These are phyloP conservation scores for Trichosanthes cucumerina DNA, from an alignment of 306 rosid species.

Conservation along the genomic window DNA sequence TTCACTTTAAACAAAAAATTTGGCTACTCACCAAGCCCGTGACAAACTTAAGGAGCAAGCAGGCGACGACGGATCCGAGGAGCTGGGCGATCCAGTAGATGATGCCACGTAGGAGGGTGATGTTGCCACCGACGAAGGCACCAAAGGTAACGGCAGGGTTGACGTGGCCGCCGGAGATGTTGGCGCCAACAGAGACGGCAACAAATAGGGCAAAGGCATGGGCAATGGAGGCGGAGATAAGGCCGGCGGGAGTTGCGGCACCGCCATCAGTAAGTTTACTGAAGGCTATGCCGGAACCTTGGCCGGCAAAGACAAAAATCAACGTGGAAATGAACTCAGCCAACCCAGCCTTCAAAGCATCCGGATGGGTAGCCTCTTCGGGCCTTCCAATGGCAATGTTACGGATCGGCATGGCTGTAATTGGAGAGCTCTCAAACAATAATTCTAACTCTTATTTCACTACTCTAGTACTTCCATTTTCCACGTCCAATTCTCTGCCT, in stretches of 20 bases:
- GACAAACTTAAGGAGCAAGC: constrained; percentile 40
- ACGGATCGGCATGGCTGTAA: constrained; percentile 42
- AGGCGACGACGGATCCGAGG: constrained; percentile 51
- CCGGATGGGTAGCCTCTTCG: constrained; percentile 38
- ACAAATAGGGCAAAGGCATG: constrained; percentile 60
- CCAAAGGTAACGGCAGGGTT: constrained; percentile 80
- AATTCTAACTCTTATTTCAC: not conserved
- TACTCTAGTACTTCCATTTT: not conserved
- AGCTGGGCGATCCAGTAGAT: constrained; percentile 60
- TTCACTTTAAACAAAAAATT: too few relatives aligned
- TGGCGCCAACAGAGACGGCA: constrained; percentile 44
- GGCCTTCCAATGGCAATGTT: constrained; percentile 52
- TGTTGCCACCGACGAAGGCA: constrained; percentile 54
- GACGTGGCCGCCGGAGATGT: constrained; percentile 72
- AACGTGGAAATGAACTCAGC: constrained; percentile 62
- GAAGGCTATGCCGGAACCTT: constrained; percentile 49
- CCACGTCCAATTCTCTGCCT: not conserved
- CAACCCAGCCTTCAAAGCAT: constrained; percentile 37
- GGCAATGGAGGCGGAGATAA: constrained; percentile 49
- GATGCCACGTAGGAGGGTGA: constrained; percentile 43
- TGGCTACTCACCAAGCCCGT: constrained; percentile 23
- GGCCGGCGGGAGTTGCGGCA: constrained; percentile 39
- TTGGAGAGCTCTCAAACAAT: not conserved
- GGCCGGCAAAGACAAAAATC: constrained; percentile 61
- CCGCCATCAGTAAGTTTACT: constrained; percentile 40